Evolutionary conservation across 148 eudicot species (phyloP), one percentile per base, ranked within the genome.

Genomic region (Heliosperma pusillum): DNA sequence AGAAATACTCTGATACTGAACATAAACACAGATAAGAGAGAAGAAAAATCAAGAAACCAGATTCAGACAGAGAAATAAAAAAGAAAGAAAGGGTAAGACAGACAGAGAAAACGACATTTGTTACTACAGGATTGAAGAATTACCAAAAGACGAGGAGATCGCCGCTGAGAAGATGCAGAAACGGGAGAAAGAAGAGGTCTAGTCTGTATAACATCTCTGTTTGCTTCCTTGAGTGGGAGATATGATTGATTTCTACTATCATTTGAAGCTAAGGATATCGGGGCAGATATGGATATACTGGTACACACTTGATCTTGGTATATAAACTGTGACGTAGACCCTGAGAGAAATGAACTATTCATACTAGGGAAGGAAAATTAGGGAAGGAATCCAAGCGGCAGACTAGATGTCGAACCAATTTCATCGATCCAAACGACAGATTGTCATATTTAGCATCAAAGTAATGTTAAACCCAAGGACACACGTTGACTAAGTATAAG

Each of bases 131-230:
- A 64, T 42, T 11, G 9, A 62, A 53, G 24, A 8, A 77, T 47
- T 81, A 92, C 95, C 93, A 66, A 76, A 40, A 88, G 56, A 58
- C 93, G 92, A 64, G 97, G 89, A 55, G 97, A 94, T 70, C 91
- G 88, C 24, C 89, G 90, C 67, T 70, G 69, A 78, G 89, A 77
- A 68, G 83, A 84, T 76, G 86, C 82, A 55, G 90, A 85, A 62
- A 58, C 85, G 52, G 93, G 86, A 72, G 91, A 93, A 70, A 66
- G 65, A 74, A 77, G 22, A 62, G 81, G 73, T 27, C 70, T 66
- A 60, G 36, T 74, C 71, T 89, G 86, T 76, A 78, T 86, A 58
- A 79, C 76, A 57, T 59, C 58, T 79, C 83, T 67, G 57, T 85
- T 82, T 26, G 74, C 74, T 78, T 83, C 87, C 78, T 79, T 82